These are phyloP conservation scores for Leccinum huronense DNA, from an alignment of 1,284 basidiomycete genomes.

Conservation along the genomic window DNA sequence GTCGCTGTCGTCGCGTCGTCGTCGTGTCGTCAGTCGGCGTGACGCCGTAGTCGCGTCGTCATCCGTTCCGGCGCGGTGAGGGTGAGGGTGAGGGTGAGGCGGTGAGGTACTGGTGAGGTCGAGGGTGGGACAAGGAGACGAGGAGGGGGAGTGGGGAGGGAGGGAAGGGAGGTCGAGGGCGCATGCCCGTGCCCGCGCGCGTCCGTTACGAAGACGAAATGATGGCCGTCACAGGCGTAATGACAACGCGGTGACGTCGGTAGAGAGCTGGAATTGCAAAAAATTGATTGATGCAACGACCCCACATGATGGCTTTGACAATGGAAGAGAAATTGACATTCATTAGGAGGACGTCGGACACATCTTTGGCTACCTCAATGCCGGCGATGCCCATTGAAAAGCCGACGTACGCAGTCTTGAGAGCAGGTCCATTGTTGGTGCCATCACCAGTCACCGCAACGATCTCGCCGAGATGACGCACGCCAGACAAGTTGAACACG, in stretches of 20 bases:
- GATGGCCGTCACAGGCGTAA: slow-evolving; percentile 91
- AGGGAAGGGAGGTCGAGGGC: too few species aligned
- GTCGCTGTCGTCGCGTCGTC: too few species aligned
- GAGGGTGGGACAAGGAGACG: too few species aligned
- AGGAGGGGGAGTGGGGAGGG: too few species aligned
- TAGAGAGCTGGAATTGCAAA: slow-evolving; percentile 96
- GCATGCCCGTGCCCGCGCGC: too few species aligned
- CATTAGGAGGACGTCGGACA: slow-evolving; percentile 98
- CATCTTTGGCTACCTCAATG: slow-evolving; percentile 98
- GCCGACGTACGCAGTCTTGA: slow-evolving; percentile 92
- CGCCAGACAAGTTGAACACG: slow-evolving; percentile 76
- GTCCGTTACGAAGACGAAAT: slow-evolving; percentile 51
- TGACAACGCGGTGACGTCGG: slow-evolving; percentile 92
- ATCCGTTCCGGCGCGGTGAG: too few species aligned
- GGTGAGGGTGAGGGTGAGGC: too few species aligned
- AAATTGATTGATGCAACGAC: slow-evolving; percentile 98
- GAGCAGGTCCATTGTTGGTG: slow-evolving; percentile 96
- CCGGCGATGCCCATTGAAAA: slow-evolving; percentile 99
- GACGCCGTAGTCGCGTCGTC: too few species aligned
- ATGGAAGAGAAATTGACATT: slow-evolving; percentile 97
- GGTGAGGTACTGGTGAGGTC: too few species aligned
- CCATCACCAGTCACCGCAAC: slow-evolving; percentile 98
- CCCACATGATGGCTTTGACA: slow-evolving; percentile 98
- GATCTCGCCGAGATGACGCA: slow-evolving; percentile 87
- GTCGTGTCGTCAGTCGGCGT: too few species aligned